Conservation (phyloP, 495 filamentous ascomycete species). For the Podospora australis region DNA sequence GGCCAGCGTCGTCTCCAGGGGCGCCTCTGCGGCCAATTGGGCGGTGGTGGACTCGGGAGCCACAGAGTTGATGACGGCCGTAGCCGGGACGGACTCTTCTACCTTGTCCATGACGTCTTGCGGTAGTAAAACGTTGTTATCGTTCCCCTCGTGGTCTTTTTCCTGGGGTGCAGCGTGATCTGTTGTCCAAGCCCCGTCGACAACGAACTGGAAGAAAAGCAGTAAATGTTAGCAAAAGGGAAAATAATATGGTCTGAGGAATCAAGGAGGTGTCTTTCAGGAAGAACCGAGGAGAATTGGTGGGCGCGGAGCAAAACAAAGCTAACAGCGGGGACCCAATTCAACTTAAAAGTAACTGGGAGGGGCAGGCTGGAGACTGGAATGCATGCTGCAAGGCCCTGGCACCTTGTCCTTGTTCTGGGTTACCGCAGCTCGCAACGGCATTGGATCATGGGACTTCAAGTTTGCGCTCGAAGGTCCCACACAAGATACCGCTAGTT, state of each 20-base stretch:
- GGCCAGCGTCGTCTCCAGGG: slow-evolving; percentile 46
- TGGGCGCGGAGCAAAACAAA: neutral
- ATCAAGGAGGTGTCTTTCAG: neutral
- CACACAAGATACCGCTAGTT: slow-evolving; percentile 7
- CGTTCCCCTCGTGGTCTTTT: slow-evolving; percentile 66
- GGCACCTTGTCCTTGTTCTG: slow-evolving; percentile 6
- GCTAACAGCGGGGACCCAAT: slow-evolving; percentile 9
- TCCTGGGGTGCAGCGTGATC: slow-evolving; percentile 74
- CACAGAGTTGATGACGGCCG: slow-evolving; percentile 51
- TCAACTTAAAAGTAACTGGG: slow-evolving; percentile 7
- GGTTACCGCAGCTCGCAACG: slow-evolving; percentile 2
- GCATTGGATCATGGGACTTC: slow-evolving; percentile 9
- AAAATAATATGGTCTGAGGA: neutral
- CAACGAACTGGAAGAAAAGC: slow-evolving; percentile 63
- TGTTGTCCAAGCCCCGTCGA: slow-evolving; percentile 79
- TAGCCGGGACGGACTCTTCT: slow-evolving; percentile 32
- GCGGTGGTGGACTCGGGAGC: slow-evolving; percentile 71
- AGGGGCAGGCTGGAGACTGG: slow-evolving; percentile 8
- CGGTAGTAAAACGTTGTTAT: slow-evolving; percentile 82
- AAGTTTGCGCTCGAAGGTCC: slow-evolving; percentile 6
- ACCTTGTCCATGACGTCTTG: slow-evolving; percentile 53
- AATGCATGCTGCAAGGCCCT: slow-evolving; percentile 5
- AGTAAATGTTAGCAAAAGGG: slow-evolving; percentile 13
- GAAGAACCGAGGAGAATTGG: neutral
- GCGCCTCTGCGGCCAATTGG: slow-evolving; percentile 59